A percentile compares a stretch with the other conserved stretches of the same genome.
Conservation (phyloP, 1,284 basidiomycete species). For the Lignosus rhinocerotis region DNA sequence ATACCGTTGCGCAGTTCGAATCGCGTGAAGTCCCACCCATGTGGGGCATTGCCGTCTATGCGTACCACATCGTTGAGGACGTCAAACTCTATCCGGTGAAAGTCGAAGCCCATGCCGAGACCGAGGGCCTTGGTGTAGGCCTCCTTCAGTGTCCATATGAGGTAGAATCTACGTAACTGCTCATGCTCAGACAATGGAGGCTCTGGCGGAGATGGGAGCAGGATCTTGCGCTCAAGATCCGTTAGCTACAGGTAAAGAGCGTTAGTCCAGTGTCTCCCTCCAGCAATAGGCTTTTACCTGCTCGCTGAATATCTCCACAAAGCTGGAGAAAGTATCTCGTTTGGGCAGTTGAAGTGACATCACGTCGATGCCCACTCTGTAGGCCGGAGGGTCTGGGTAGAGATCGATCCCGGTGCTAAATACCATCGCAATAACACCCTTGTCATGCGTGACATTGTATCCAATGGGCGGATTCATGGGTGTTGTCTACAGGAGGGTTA, state of each 20-base stretch:
- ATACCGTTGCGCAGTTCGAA: slow-evolving; percentile 45
- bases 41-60: slow-evolving; percentile 56
- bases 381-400: slow-evolving; percentile 51
- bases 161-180: slow-evolving; percentile 61
- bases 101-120: slow-evolving; percentile 79
- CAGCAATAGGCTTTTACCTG: slow-evolving; percentile 47
- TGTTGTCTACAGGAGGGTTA: slow-evolving; percentile 38
- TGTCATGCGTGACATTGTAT: slow-evolving; percentile 82
- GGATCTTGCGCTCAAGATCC: slow-evolving; percentile 44
- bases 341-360: slow-evolving; percentile 72
- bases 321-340: slow-evolving; percentile 53
- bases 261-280: not conserved
- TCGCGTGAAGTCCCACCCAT: slow-evolving; percentile 67
- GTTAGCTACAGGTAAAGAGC: slow-evolving; percentile 48
- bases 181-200: slow-evolving; percentile 40
- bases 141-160: slow-evolving; percentile 86
- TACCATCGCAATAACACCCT: slow-evolving; percentile 67
- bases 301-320: slow-evolving; percentile 64
- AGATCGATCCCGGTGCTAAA: slow-evolving; percentile 50
- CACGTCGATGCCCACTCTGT: slow-evolving; percentile 71
- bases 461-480: slow-evolving; percentile 55
- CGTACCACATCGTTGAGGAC: slow-evolving; percentile 47
- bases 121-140: slow-evolving; percentile 86
- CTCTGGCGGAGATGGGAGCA: slow-evolving; percentile 35
- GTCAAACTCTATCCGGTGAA: slow-evolving; percentile 71